phyloP scores from a whole-genome alignment of 306 rosid species.

The Leucaena leucocephala region DNA sequence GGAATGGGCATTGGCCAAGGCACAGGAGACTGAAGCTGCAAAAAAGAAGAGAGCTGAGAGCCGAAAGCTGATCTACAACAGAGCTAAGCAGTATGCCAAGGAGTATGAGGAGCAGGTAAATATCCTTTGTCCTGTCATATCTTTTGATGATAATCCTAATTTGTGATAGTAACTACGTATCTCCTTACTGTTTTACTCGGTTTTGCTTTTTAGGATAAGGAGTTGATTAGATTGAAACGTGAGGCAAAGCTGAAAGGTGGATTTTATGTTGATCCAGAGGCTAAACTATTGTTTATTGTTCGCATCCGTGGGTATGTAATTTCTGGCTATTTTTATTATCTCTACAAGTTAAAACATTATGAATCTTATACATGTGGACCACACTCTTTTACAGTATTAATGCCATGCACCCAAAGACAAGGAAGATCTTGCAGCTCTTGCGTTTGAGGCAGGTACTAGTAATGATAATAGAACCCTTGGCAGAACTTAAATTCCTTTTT shows the following conservation, averaged over 20 bases:
- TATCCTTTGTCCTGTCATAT: neutral
- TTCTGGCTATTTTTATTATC: neutral
- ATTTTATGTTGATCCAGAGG: conserved; percentile 92
- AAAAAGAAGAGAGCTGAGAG: conserved; percentile 70
- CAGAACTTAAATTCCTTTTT: neutral
- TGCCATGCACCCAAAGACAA: conserved; percentile 87
- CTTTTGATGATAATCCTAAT: neutral
- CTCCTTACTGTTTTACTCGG: neutral
- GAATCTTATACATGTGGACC: neutral
- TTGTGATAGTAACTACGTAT: neutral
- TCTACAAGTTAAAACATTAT: neutral
- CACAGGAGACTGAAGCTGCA: conserved; percentile 52
- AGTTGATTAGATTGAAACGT: conserved; percentile 69
- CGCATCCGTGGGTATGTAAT: conserved; percentile 83
- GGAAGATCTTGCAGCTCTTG: conserved; percentile 80
- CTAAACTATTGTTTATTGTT: conserved; percentile 77
- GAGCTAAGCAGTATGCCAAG: conserved; percentile 66
- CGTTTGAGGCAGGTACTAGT: conserved; percentile 76
- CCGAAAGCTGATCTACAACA: conserved; percentile 65
- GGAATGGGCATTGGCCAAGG: conserved; percentile 78
- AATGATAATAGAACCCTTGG: neutral
- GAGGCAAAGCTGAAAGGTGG: conserved; percentile 95
- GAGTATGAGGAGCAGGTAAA: conserved; percentile 70
- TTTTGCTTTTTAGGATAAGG: conserved; percentile 51
- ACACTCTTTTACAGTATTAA: conserved; percentile 63